Conservation (phyloP, 2,329 filamentous ascomycete genomes). For the Cryoendolithus antarcticus region DNA sequence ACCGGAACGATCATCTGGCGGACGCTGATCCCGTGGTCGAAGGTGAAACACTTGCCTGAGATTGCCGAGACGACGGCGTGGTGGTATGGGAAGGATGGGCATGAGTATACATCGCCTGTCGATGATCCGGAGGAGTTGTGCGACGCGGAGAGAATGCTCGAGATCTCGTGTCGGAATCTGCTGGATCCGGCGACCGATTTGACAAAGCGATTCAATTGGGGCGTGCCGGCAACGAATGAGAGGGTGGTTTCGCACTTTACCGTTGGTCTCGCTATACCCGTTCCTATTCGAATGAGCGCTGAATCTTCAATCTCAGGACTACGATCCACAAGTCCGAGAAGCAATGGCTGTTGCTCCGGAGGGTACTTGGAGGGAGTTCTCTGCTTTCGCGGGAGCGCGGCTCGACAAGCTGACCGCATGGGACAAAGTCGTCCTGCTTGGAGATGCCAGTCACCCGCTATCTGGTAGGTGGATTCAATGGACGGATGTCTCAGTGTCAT, state of each 20-base stretch:
- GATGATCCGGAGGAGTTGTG: constrained; percentile 14
- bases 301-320: constrained; percentile 20
- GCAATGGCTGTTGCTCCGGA: constrained; percentile 27
- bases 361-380: constrained; percentile 35
- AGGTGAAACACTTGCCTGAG: constrained; percentile 18
- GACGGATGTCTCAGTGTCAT: no score
- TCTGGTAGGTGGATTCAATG: constrained; percentile 3
- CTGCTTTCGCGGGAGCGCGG: constrained; percentile 36
- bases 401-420: constrained; percentile 29
- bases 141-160: constrained; percentile 22
- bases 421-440: constrained; percentile 38
- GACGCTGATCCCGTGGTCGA: constrained; percentile 27
- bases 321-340: constrained; percentile 29
- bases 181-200: constrained; percentile 20
- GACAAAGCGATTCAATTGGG: constrained; percentile 23
- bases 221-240: constrained; percentile 25
- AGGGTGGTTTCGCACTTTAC: constrained; percentile 28
- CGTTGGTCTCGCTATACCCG: constrained; percentile 7
- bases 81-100: constrained; percentile 33
- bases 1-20: constrained; percentile 40
- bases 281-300: no score
- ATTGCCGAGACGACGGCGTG: constrained; percentile 26
- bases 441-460: constrained; percentile 41
- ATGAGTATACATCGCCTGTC: constrained; percentile 31
- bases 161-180: constrained; percentile 28